These are phyloP conservation scores for Lactarius sanguifluus DNA, from an alignment of 768 basidiomycete genomes.

Conservation along the genomic window DNA sequence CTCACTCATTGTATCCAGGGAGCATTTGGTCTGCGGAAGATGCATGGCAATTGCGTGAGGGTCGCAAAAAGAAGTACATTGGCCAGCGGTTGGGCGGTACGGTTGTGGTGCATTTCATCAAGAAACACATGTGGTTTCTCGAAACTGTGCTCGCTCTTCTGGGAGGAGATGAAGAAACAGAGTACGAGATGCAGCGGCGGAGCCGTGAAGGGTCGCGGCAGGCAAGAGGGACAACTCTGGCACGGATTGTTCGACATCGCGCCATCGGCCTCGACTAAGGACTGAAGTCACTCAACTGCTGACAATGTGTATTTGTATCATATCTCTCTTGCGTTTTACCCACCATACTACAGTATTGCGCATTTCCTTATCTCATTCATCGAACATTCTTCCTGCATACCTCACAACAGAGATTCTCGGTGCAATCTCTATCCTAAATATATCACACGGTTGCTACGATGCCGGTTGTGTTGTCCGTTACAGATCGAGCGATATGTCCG, in stretches of 20 bases:
- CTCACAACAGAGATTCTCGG: background rate
- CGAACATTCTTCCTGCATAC: constrained; percentile 4
- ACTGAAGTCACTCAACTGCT: background rate
- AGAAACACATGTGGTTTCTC: constrained; percentile 94
- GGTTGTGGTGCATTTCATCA: constrained; percentile 95
- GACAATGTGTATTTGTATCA: constrained; percentile 24
- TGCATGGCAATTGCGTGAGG: constrained; percentile 75
- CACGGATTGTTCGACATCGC: background rate
- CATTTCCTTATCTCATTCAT: constrained; percentile 2
- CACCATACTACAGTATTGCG: constrained; percentile 9
- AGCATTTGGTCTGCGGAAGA: constrained; percentile 57
- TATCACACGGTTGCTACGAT: background rate
- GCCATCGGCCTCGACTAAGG: constrained; percentile 1
- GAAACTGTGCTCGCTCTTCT: constrained; percentile 90
- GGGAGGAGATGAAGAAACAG: constrained; percentile 71
- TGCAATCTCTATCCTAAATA: background rate
- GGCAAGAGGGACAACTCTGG: background rate
- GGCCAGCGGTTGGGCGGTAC: constrained; percentile 84
- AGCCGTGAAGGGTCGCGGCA: constrained; percentile 7
- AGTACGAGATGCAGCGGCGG: constrained; percentile 37
- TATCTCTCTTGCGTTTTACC: constrained; percentile 10
- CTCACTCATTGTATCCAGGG: constrained; percentile 39
- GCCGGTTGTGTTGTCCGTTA: background rate
- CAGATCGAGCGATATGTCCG: background rate
- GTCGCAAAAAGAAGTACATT: constrained; percentile 61